Conservation (phyloP, 441 rosid species). For the Manihot esculenta region DNA sequence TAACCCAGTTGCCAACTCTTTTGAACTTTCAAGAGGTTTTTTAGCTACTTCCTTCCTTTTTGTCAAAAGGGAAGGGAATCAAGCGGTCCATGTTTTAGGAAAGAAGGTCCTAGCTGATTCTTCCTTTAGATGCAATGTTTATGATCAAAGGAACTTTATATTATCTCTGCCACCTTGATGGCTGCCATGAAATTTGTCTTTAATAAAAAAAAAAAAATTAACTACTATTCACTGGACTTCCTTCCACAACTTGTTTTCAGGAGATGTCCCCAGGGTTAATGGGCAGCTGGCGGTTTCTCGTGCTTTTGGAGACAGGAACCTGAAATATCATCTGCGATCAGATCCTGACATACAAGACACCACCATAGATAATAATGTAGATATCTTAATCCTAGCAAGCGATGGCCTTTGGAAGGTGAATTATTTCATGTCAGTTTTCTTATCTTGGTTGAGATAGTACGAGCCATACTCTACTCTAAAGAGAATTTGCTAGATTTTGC, state of each 20-base stretch:
- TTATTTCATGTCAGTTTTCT: conserved; percentile 5
- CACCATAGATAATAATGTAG: conserved; percentile 41
- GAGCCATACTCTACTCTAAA: background rate
- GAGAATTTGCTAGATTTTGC: background rate
- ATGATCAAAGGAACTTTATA: too few relatives aligned
- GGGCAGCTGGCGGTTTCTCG: conserved; percentile 97
- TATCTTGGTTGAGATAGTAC: background rate
- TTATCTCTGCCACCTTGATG: too few relatives aligned
- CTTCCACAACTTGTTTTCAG: conserved; percentile 36
- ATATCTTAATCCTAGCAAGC: conserved; percentile 75
- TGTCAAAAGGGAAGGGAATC: too few relatives aligned
- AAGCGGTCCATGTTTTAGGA: too few relatives aligned
- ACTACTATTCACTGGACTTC: conserved; percentile 6
- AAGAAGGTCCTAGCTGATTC: too few relatives aligned
- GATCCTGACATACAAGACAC: conserved; percentile 68
- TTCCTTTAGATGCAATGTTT: too few relatives aligned
- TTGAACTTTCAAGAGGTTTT: too few relatives aligned
- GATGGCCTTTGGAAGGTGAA: too few relatives aligned
- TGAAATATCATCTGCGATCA: conserved; percentile 86
- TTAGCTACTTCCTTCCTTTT: too few relatives aligned
- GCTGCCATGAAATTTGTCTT: too few relatives aligned
- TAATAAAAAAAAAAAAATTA: too few relatives aligned
- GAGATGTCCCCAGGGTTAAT: conserved; percentile 91
- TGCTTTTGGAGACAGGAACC: conserved; percentile 92
- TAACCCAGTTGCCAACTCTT: too few relatives aligned